Conservation (phyloP, 1,284 basidiomycete species). For the Pseudozyma hubeiensis region DNA sequence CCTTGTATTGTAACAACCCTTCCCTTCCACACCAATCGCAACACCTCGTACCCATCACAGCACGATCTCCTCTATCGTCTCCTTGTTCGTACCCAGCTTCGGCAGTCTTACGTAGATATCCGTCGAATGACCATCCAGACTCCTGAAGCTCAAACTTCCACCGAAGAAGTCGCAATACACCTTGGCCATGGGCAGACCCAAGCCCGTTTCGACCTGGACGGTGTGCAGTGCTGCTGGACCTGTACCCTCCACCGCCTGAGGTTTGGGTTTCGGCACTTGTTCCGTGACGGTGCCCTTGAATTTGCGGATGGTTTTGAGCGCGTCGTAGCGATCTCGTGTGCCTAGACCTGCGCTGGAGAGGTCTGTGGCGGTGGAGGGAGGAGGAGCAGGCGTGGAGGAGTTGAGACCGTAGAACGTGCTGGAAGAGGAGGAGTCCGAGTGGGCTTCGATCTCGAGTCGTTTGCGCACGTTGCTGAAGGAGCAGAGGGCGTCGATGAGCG, state of each 20-base stretch:
- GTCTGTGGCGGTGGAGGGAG: not conserved
- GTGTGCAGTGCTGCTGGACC: constrained; percentile 48
- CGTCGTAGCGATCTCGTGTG: constrained; percentile 46
- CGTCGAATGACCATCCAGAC: constrained; percentile 75
- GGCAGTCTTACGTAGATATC: constrained; percentile 75
- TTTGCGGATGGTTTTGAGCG: constrained; percentile 44
- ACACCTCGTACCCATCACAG: constrained; percentile 5
- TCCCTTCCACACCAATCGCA: not conserved
- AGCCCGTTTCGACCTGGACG: constrained; percentile 55
- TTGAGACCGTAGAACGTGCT: constrained; percentile 13
- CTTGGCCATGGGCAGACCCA: constrained; percentile 62
- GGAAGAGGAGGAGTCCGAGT: constrained; percentile 2
- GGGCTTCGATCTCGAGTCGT: constrained; percentile 55
- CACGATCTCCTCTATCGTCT: constrained; percentile 70
- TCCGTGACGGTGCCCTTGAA: constrained; percentile 63
- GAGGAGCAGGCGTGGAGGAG: not conserved
- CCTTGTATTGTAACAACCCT: not conserved
- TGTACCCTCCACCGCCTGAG: constrained; percentile 43
- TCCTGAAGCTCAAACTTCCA: constrained; percentile 82
- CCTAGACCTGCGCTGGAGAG: constrained; percentile 32
- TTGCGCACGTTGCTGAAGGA: constrained; percentile 59
- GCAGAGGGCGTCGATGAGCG: constrained; percentile 56
- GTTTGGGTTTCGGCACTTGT: constrained; percentile 33
- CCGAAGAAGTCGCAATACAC: constrained; percentile 71
- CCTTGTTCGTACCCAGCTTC: constrained; percentile 83